Conservation (phyloP, 306 rosid species). For the Luffa aegyptiaca region DNA sequence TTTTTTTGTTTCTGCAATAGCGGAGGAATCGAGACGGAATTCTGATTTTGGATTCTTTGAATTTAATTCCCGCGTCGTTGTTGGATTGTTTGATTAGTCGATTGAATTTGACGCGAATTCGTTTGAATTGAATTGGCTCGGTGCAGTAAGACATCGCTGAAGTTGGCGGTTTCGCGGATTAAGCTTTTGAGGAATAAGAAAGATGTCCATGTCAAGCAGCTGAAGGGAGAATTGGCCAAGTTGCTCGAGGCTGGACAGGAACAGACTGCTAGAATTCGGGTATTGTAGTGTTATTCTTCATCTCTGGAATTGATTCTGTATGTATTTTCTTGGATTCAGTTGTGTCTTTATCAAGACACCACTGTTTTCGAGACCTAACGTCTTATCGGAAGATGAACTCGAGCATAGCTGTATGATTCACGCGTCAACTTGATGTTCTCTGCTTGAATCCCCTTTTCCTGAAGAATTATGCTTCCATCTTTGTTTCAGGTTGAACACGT, state of each 20-base stretch:
- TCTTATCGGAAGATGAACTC: not conserved
- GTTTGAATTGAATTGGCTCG: conserved; percentile 8
- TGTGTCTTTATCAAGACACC: not conserved
- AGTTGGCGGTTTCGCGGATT: conserved; percentile 69
- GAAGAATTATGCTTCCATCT: conserved; percentile 7
- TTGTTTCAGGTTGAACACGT: conserved; percentile 84
- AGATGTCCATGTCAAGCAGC: conserved; percentile 59
- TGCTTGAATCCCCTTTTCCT: not conserved
- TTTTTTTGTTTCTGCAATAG: conserved; percentile 17
- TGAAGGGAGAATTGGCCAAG: conserved; percentile 70
- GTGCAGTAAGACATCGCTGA: conserved; percentile 85
- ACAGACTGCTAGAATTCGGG: conserved; percentile 53
- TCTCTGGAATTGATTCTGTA: not conserved
- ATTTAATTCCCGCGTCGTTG: too few species aligned
- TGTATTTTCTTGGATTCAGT: not conserved
- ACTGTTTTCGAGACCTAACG: not conserved
- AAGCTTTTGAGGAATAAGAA: conserved; percentile 83
- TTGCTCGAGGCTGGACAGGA: conserved; percentile 74
- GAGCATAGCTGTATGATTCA: not conserved
- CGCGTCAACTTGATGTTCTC: not conserved
- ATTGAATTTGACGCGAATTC: not conserved
- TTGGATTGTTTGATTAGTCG: not conserved
- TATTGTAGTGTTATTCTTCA: not conserved
- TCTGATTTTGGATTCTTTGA: not conserved
- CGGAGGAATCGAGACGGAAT: not conserved